Evolutionary conservation across 176 grass and related monocot species (phyloP).

Genomic region (Luzula sylvatica): DNA sequence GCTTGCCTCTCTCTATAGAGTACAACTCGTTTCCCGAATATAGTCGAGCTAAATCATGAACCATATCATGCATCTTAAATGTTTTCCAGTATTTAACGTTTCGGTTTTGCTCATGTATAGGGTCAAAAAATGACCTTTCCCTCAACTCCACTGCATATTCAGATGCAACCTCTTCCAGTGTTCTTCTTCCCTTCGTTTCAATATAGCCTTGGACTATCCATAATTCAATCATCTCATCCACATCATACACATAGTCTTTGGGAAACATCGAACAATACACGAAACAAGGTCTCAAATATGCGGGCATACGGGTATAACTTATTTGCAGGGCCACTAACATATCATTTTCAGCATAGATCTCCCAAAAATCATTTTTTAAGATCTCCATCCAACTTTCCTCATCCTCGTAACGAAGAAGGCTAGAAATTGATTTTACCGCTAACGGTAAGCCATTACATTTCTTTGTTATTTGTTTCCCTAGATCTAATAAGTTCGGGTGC

Average conservation of each 20-base stretch:
- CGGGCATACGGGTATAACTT: constrained; percentile 19
- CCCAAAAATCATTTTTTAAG: constrained; percentile 14
- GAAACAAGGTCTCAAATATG: constrained; percentile 15
- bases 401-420: neutral
- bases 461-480: constrained; percentile 7
- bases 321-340: neutral
- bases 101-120: no score
- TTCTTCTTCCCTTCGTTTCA: neutral
- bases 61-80: constrained; percentile 22
- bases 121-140: constrained; percentile 20
- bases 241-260: neutral
- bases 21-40: neutral
- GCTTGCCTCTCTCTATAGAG: neutral
- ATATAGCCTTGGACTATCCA: constrained; percentile 12
- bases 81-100: no score
- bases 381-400: constrained; percentile 3
- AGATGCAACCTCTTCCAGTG: neutral
- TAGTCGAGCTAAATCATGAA: constrained; percentile 17
- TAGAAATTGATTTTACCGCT: constrained; percentile 17
- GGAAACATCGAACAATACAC: constrained; percentile 21
- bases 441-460: constrained; percentile 5
- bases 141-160: constrained; percentile 10
- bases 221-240: neutral
- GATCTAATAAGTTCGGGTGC: neutral
- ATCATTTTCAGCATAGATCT: neutral